phyloP scores from a whole-genome alignment of 805 yeast species.

The Candida ascalaphidarum region DNA sequence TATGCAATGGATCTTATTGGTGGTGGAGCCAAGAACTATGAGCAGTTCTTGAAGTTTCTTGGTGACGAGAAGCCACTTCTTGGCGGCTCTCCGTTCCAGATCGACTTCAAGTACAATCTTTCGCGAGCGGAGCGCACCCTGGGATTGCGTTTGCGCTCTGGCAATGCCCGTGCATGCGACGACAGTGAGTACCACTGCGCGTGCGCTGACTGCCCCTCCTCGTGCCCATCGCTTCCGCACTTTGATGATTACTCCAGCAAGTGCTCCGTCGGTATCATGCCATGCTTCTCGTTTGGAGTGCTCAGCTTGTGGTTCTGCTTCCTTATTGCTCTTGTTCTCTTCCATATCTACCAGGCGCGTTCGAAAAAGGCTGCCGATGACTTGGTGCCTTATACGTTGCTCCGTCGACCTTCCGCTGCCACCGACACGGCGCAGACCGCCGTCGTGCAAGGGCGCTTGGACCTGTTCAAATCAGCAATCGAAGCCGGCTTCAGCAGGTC shows the following conservation, averaged over 20 bases:
- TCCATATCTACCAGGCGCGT: conserved; percentile 22
- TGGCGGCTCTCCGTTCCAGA: conserved; percentile 96
- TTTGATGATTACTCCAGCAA: conserved; percentile 23
- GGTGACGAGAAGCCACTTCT: conserved; percentile 92
- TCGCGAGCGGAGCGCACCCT: conserved; percentile 5
- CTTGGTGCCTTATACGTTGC: conserved; percentile 1
- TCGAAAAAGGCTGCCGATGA: conserved; percentile 4
- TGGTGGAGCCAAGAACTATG: conserved; percentile 83
- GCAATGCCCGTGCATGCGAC: conserved; percentile 44
- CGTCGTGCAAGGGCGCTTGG: too few species aligned
- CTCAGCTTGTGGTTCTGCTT: conserved; percentile 38
- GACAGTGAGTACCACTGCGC: conserved; percentile 70
- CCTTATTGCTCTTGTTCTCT: conserved; percentile 33
- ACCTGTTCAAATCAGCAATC: too few species aligned
- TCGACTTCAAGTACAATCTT: conserved; percentile 54
- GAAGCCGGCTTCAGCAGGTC: not conserved
- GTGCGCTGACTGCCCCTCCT: conserved; percentile 77
- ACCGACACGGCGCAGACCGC: too few species aligned
- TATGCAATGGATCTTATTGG: conserved; percentile 95
- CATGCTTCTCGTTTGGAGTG: conserved; percentile 67
- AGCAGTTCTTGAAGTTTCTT: conserved; percentile 71
- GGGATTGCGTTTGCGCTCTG: conserved; percentile 14
- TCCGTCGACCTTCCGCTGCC: too few species aligned
- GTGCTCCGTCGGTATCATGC: conserved; percentile 55
- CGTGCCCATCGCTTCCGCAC: conserved; percentile 65